Evolutionary conservation across 306 rosid genomes (phyloP).

Genomic region (Adenanthera pavonina): DNA sequence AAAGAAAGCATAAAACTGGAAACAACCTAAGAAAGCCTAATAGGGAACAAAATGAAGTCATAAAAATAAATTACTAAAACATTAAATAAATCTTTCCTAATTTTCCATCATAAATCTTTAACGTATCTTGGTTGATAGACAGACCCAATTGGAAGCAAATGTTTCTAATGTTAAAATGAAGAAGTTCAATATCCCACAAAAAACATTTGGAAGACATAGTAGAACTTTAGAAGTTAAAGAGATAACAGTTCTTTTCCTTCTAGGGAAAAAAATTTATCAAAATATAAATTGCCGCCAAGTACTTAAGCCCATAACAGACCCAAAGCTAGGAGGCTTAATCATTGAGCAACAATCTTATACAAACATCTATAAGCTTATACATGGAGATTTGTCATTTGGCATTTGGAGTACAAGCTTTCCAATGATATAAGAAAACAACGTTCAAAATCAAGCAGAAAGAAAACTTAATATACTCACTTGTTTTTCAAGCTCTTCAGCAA

Average conservation of each 20-base stretch:
- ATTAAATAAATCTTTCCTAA: no score
- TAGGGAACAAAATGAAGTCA: no score
- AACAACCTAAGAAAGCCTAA: no score
- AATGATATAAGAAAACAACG: not conserved
- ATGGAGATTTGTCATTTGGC: conserved; percentile 23
- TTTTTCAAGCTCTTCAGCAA: conserved; percentile 83
- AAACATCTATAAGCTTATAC: not conserved
- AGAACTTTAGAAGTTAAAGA: not conserved
- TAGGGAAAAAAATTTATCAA: not conserved
- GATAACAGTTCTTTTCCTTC: not conserved
- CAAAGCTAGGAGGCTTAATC: not conserved
- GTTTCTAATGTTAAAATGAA: conserved; percentile 20
- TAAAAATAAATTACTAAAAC: no score
- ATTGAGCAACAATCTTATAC: conserved; percentile 16
- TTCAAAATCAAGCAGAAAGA: conserved; percentile 41
- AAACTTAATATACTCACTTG: conserved; percentile 58
- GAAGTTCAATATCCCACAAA: conserved; percentile 11
- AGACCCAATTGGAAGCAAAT: not conserved
- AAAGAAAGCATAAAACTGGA: no score
- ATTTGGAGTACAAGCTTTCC: conserved; percentile 13
- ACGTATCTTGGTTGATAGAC: not conserved
- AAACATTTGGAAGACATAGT: not conserved
- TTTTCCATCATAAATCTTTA: not conserved
- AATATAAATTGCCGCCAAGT: not conserved
- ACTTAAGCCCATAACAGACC: conserved; percentile 14